Conservation (phyloP, 495 filamentous ascomycete species). For the Talaromyces borbonicus region DNA sequence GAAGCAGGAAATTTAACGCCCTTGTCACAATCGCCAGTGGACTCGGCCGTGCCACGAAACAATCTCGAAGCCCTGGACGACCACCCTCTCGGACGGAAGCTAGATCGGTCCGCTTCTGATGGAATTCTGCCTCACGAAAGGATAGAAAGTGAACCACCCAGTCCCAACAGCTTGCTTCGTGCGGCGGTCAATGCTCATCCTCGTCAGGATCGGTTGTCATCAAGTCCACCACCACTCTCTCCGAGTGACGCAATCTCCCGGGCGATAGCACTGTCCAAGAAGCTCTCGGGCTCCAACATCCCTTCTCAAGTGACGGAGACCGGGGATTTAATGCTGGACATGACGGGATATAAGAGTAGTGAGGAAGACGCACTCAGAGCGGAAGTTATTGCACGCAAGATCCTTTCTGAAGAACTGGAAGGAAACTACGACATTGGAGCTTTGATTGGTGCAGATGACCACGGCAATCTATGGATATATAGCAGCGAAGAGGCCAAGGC, state of each 20-base stretch:
- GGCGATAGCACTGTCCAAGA: slow-evolving; percentile 77
- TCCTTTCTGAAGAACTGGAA: slow-evolving; percentile 88
- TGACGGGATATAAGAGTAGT: slow-evolving; percentile 90
- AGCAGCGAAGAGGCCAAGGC: slow-evolving; percentile 95
- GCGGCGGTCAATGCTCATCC: background rate
- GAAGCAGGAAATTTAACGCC: slow-evolving; percentile 50
- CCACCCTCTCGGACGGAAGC: slow-evolving; percentile 21
- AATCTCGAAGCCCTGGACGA: slow-evolving; percentile 19
- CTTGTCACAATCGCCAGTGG: slow-evolving; percentile 51
- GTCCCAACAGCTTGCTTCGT: slow-evolving; percentile 9
- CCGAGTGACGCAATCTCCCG: slow-evolving; percentile 68
- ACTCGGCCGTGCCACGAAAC: slow-evolving; percentile 28
- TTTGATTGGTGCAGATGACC: slow-evolving; percentile 87
- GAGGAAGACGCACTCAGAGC: slow-evolving; percentile 86
- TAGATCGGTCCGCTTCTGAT: slow-evolving; percentile 46
- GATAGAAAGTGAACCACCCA: slow-evolving; percentile 10
- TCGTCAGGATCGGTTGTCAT: slow-evolving; percentile 41
- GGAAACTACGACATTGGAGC: slow-evolving; percentile 94
- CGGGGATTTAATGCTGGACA: slow-evolving; percentile 97
- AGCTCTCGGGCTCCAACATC: slow-evolving; percentile 82
- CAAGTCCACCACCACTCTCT: slow-evolving; percentile 70
- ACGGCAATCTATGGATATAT: slow-evolving; percentile 98
- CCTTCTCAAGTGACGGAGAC: slow-evolving; percentile 81
- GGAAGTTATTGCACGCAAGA: slow-evolving; percentile 87
- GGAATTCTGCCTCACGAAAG: slow-evolving; percentile 27